phyloP scores from a whole-genome alignment of 108 stramenopile species.

The Nitzschia sp. region DNA sequence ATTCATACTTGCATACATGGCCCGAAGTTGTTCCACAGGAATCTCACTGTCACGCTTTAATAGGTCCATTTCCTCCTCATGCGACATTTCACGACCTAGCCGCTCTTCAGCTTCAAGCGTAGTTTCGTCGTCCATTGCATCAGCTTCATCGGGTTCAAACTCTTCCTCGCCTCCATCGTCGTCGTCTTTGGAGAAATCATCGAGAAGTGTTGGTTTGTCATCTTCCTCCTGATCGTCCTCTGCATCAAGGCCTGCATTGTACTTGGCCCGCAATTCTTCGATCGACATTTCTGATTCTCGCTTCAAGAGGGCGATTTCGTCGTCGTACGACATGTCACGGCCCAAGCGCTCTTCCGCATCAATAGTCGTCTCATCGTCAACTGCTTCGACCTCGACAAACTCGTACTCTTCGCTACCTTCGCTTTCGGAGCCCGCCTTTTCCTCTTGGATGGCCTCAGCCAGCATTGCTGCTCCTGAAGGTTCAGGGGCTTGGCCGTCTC shows the following conservation, averaged over 20 bases:
- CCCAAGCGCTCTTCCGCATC: conserved; percentile 73
- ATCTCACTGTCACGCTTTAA: conserved; percentile 61
- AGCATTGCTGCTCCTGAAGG: neutral
- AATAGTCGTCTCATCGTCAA: conserved; percentile 80
- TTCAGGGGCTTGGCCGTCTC: neutral
- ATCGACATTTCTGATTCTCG: conserved; percentile 76
- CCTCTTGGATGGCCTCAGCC: neutral
- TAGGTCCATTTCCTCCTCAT: conserved; percentile 50
- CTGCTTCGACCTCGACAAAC: conserved; percentile 1
- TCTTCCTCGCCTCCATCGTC: conserved; percentile 47
- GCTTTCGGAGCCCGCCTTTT: conserved; percentile 7
- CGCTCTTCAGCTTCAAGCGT: conserved; percentile 49
- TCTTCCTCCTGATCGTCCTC: neutral
- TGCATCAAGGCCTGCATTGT: conserved; percentile 36
- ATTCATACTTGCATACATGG: conserved; percentile 46
- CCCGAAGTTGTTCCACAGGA: conserved; percentile 61
- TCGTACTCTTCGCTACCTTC: conserved; percentile 19
- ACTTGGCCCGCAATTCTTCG: conserved; percentile 70
- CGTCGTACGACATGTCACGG: conserved; percentile 69
- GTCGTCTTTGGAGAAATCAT: conserved; percentile 2
- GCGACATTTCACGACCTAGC: conserved; percentile 53
- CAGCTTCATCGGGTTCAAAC: conserved; percentile 43
- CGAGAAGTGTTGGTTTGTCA: neutral
- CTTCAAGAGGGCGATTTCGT: conserved; percentile 65
- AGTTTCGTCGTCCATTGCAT: conserved; percentile 57